Conservation (phyloP, 176 grass and related monocot species). For the Aegilops speltoides region DNA sequence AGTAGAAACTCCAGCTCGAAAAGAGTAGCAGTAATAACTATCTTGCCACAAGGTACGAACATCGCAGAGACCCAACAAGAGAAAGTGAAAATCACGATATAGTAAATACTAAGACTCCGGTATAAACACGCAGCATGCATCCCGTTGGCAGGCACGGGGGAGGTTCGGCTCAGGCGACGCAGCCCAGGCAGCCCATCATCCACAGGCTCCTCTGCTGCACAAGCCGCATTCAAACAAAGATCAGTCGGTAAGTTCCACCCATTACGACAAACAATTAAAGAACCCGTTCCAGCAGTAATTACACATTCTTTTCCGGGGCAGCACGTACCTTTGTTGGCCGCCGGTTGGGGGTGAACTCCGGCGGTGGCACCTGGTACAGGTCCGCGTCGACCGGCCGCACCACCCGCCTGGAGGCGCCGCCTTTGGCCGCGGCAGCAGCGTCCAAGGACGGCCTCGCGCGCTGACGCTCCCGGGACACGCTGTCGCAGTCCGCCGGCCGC, state of each 20-base stretch:
- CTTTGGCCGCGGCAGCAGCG: neutral
- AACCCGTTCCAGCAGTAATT: too few species aligned
- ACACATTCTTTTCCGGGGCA: neutral
- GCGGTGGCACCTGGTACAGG: conserved; percentile 43
- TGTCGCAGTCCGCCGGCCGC: neutral
- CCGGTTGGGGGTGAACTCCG: neutral
- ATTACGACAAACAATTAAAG: neutral
- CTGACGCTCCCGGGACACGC: neutral
- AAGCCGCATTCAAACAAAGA: neutral
- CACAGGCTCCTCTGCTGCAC: conserved; percentile 21
- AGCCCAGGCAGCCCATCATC: conserved; percentile 35
- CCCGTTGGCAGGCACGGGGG: too few species aligned
- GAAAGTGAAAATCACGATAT: too few species aligned
- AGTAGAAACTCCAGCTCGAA: too few species aligned
- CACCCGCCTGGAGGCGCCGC: neutral
- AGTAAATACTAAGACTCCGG: too few species aligned
- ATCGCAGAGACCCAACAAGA: too few species aligned
- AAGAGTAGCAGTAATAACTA: too few species aligned
- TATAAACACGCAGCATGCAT: too few species aligned
- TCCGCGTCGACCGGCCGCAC: conserved; percentile 34
- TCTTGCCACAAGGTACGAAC: too few species aligned
- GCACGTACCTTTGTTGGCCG: neutral
- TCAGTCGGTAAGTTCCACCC: neutral
- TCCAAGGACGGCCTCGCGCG: neutral
- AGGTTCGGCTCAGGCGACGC: neutral